Base-by-base conservation (phyloP, 2,329 filamentous ascomycete species). In the Sporothrix pallida region DNA sequence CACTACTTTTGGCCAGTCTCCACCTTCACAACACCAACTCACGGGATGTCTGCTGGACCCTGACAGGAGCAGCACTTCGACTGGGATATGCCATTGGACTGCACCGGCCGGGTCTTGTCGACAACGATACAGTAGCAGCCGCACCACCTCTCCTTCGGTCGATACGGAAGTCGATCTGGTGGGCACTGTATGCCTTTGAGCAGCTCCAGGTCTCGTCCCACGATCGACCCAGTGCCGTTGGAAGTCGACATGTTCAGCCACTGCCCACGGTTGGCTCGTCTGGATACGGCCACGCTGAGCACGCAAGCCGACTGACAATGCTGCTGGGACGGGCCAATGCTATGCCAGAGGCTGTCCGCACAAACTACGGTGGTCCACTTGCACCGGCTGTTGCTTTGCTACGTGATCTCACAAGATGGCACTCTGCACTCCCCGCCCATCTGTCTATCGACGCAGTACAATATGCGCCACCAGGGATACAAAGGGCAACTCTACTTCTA, bases 21-120 rank as follows among this genome's bases (percentile, higher is more conserved):
- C 82, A 84, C 73, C 81, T 84, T 12, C 83, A 84, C 77, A 84
- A 84, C 76, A 83, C 82, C 2, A 83, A 83, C 77, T 82, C 83
- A 74, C 80, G 82, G 23, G 83, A 84, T 62, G 74, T 74, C 12
- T 77, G 77, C 77, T 84, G 83, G 83, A 84, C 83, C 67, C 76
- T 84, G 72, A 84, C 83, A 0, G 83, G 83, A 13, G 81, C 83
- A 5, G 82, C 83, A 1, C 78, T 83, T 6, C 80, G 83, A 10
- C 82, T 84, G 63, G 82, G 81, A 26, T 81, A 82, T 60, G 83
- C 83, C 37, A 84, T 84, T 56, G 83, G 83, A 17, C 78, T 84
- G 44, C 83, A 84, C 72, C 82, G 83, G 70, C 82, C 83, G 73
- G 81, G 44, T 7, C 63, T 67, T 44, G 63, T 67, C 12, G 63